These are phyloP conservation scores for Petunia hybrid DNA, from an alignment of 305 asterid genomes.

Conservation along the genomic window DNA sequence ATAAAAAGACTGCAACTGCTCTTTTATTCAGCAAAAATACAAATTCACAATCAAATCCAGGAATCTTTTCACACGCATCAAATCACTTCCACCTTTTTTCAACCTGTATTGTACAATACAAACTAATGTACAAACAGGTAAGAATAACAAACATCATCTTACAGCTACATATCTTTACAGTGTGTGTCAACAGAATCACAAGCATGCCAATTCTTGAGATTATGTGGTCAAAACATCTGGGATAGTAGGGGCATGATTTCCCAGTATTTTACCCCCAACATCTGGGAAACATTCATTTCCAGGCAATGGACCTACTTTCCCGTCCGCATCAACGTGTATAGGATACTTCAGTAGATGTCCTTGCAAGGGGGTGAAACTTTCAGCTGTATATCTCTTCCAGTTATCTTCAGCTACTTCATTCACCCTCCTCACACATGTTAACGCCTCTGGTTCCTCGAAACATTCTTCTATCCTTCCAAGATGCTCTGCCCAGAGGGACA, in stretches of 20 bases:
- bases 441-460: constrained; percentile 60
- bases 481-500: constrained; percentile 93
- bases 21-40: constrained; percentile 3
- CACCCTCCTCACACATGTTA: constrained; percentile 78
- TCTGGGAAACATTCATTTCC: constrained; percentile 82
- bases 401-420: constrained; percentile 68
- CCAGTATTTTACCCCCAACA: constrained; percentile 80
- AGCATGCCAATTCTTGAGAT: constrained; percentile 7
- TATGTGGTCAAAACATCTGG: constrained; percentile 84
- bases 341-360: constrained; percentile 95
- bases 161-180: neutral
- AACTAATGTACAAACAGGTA: neutral
- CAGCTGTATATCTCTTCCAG: constrained; percentile 62
- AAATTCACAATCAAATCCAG: neutral
- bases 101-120: constrained; percentile 1
- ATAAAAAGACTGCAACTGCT: neutral
- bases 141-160: neutral
- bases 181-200: constrained; percentile 18
- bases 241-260: constrained; percentile 62
- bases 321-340: constrained; percentile 60
- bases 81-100: neutral
- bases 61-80: constrained; percentile 8
- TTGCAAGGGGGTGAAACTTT: constrained; percentile 52
- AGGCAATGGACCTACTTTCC: constrained; percentile 64
- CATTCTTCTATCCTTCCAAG: constrained; percentile 63